Base-by-base conservation (phyloP, 495 filamentous ascomycete species). In the Evansstolkia leycettana region DNA sequence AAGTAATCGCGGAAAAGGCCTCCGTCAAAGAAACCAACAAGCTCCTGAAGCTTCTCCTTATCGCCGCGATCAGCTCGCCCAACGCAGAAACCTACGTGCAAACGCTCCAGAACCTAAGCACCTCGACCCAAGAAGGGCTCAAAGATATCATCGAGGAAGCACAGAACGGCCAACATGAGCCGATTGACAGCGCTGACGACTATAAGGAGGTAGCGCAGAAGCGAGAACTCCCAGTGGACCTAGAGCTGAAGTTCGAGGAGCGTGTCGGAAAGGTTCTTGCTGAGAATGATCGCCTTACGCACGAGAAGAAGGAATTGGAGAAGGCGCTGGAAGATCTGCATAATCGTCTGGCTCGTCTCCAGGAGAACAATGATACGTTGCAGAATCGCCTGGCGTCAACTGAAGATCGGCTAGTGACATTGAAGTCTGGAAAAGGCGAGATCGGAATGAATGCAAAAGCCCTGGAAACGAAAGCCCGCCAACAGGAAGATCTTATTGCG, bases 41-140 rank as follows among this genome's bases (percentile, higher is more conserved):
- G 59, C 67, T 83, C 33, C 58, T 83, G 31, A 73, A 73, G 39
- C 58, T 80, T 36, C 67, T 82, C 37, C 55, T 83, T 11, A 64
- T 76, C 27, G 74, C 74, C 7, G 73, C 74, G 28, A 72, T 78
- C 38, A 60, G 65, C 41, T 73, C 71, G 2, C 69, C 73, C 16
- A 67, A 71, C 35, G 63, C 64, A 10, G 48, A 47, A 28, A 65
- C 64, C 18, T 76, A 80, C 45, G 65, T 80, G 28, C 57, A 64
- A 18, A 69, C 60, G 13, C 64, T 76, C 17, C 58, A 60, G 39
- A 54, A 43, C 9, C 41, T 78, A 28, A 65, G 61, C 34, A 57
- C 50, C 2, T 50, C 58, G 8, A 63, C 61, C 0, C 66, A 72
- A 37, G 58, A 62, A 24, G 48, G 54, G 14, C 57, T 76, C 28